phyloP scores from a whole-genome alignment of 257 asterid genomes.

The Solanum boliviense region DNA sequence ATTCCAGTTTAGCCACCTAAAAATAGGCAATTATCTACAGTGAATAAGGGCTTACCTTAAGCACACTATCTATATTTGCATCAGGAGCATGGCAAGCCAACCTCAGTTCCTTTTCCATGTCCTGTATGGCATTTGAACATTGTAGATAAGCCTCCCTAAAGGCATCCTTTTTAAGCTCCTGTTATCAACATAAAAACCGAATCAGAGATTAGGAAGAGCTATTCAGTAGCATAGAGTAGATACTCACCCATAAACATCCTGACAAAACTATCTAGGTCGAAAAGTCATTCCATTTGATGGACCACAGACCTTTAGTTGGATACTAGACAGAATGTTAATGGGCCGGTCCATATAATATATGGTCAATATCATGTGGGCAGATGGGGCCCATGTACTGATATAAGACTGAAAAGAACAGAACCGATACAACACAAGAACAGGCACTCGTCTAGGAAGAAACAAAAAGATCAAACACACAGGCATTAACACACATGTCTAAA shows the following conservation, averaged over 20 bases:
- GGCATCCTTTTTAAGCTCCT: constrained; percentile 88
- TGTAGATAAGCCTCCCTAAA: constrained; percentile 79
- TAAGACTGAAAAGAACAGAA: neutral
- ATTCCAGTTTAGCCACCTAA: neutral
- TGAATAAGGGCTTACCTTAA: constrained; percentile 40
- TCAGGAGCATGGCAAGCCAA: constrained; percentile 72
- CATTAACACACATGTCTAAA: neutral
- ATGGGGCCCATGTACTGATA: neutral
- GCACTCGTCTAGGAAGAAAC: neutral
- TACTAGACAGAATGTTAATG: neutral
- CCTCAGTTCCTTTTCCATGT: constrained; percentile 88
- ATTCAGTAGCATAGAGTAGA: neutral
- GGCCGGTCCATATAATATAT: neutral
- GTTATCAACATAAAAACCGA: constrained; percentile 22
- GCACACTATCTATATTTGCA: constrained; percentile 60
- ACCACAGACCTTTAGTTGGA: neutral
- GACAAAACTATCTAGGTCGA: neutral
- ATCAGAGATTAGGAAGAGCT: constrained; percentile 1
- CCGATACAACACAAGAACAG: neutral
- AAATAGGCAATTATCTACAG: neutral
- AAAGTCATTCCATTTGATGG: neutral
- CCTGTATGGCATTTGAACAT: constrained; percentile 63
- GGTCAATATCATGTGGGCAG: neutral
- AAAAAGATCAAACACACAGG: neutral
- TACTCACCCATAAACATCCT: neutral